These are phyloP conservation scores for barrel medic (Medicago truncatula) DNA, from an alignment of 306 rosid genomes.

Conservation along the genomic window MtrunA17r5.0-ANR NC_053048.1:37389001-37389500, in stretches of 20 bases:
- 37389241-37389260: slow-evolving; percentile 57
- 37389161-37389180: slow-evolving; percentile 66
- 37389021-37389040: not conserved
- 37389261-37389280: slow-evolving; percentile 41
- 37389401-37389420: too few relatives aligned
- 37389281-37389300: slow-evolving; percentile 23
- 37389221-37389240: slow-evolving; percentile 52
- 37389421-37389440: too few relatives aligned
- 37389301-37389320: not conserved
- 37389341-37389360: not conserved
- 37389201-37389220: slow-evolving; percentile 60
- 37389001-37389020: not conserved
- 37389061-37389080: not conserved
- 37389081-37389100: not conserved
- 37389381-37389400: too few relatives aligned
- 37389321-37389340: slow-evolving; percentile 2
- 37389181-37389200: slow-evolving; percentile 87
- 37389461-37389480: too few relatives aligned
- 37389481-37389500: too few relatives aligned
- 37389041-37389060: not conserved
- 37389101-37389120: not conserved
- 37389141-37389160: slow-evolving; percentile 45
- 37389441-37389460: too few relatives aligned
- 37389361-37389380: too few relatives aligned
- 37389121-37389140: slow-evolving; percentile 4